Percentiles rank a stretch among this genome's conserved stretches.
These are phyloP conservation scores for Symmetrospora coprosmae DNA, from an alignment of 768 basidiomycete genomes.

Conservation along the genomic window DNA sequence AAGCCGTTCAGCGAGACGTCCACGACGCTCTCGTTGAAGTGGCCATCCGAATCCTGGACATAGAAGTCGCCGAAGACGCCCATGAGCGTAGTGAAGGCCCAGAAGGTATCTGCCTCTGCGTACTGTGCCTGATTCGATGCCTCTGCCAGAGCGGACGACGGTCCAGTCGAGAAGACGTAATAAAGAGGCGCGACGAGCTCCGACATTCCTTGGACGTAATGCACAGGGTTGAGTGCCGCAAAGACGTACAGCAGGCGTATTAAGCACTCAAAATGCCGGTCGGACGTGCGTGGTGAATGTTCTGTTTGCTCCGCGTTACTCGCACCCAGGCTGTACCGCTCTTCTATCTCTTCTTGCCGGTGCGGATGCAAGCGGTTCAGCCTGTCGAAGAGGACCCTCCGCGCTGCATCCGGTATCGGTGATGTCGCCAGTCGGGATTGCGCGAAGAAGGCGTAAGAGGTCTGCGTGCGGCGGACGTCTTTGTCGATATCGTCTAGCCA, in stretches of 20 bases:
- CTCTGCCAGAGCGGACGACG: no score
- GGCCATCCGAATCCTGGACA: conserved; percentile 17
- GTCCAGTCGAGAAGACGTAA: conserved; percentile 17
- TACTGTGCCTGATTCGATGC: background rate
- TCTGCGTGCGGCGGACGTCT: conserved; percentile 17
- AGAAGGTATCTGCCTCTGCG: conserved; percentile 20
- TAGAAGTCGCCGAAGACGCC: conserved; percentile 17
- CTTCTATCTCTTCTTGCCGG: conserved; percentile 14
- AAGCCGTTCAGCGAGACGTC: background rate
- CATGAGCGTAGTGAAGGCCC: conserved; percentile 15
- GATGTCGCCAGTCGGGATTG: conserved; percentile 6
- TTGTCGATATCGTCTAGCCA: conserved; percentile 22
- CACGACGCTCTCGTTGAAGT: background rate
- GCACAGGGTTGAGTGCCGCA: conserved; percentile 15
- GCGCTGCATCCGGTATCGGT: background rate
- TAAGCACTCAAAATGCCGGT: conserved; percentile 15
- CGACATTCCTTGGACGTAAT: conserved; percentile 21
- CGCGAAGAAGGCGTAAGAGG: conserved; percentile 17
- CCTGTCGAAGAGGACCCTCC: background rate
- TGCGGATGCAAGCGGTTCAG: conserved; percentile 9
- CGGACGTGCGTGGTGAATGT: background rate
- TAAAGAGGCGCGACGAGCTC: conserved; percentile 19
- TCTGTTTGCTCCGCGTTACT: background rate
- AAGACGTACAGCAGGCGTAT: conserved; percentile 18
- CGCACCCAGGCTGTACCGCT: conserved; percentile 1